Evolutionary conservation across 2,329 filamentous ascomycete species (phyloP).

Genomic region (Aspergillus arachidicola): DNA sequence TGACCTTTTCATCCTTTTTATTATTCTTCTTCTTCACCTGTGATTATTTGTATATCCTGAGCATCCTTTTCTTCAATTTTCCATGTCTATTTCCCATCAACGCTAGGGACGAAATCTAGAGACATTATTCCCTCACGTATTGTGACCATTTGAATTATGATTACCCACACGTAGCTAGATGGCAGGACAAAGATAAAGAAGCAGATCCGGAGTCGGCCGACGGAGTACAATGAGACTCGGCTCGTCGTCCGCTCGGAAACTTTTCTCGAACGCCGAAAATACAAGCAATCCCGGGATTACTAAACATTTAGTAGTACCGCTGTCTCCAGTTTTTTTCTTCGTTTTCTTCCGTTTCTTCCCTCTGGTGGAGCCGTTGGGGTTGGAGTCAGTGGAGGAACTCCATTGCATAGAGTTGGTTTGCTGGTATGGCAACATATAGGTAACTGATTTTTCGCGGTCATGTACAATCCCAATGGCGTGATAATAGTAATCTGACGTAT

Average conservation of each 20-base stretch:
- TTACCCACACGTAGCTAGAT: neutral
- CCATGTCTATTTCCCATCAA: neutral
- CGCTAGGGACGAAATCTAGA: neutral
- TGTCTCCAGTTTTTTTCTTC: neutral
- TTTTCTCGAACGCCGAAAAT: neutral
- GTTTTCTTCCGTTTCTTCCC: neutral
- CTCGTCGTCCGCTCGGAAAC: neutral
- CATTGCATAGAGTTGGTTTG: neutral
- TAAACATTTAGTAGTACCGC: neutral
- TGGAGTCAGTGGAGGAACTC: neutral
- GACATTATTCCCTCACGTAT: neutral
- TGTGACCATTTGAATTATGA: neutral
- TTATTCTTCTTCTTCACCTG: neutral
- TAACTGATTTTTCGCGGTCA: neutral
- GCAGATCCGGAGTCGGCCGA: neutral
- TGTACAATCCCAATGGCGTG: neutral
- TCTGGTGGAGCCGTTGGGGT: conserved; percentile 2
- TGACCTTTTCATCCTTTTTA: neutral
- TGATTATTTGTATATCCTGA: conserved; percentile 13
- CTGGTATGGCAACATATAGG: neutral
- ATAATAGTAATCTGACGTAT: neutral
- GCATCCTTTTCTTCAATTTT: neutral
- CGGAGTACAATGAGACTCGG: neutral
- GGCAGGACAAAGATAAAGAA: no score
- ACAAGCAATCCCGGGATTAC: neutral